phyloP scores from a whole-genome alignment of 2,329 filamentous ascomycete genomes.

The Phoma sp. region DNA sequence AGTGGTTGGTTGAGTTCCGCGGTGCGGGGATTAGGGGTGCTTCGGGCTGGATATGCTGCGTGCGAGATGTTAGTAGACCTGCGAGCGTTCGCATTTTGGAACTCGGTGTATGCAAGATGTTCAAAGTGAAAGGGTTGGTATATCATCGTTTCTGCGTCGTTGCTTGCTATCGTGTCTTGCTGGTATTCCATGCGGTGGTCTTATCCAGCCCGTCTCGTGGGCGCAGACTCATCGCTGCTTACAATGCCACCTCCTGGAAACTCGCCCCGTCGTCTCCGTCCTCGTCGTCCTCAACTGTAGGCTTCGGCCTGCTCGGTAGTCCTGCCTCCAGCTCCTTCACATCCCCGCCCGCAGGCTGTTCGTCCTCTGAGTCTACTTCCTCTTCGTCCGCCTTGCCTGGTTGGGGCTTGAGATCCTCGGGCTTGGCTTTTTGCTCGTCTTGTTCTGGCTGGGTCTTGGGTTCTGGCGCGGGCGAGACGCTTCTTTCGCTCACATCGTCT shows the following conservation, averaged over 20 bases:
- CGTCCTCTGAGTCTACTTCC: slow-evolving; percentile 34
- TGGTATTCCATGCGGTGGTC: not conserved
- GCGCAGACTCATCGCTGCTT: not conserved
- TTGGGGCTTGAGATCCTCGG: slow-evolving; percentile 42
- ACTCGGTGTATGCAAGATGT: not conserved
- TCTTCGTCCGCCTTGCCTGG: slow-evolving; percentile 35
- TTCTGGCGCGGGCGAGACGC: slow-evolving; percentile 33
- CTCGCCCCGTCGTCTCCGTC: slow-evolving; percentile 39
- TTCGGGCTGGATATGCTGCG: too few species aligned
- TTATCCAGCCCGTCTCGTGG: not conserved
- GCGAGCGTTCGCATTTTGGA: not conserved
- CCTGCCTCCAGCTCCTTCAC: slow-evolving; percentile 38
- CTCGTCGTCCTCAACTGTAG: slow-evolving; percentile 39
- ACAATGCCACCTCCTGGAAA: slow-evolving; percentile 42
- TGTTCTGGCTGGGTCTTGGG: slow-evolving; percentile 37
- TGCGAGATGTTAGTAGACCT: not conserved
- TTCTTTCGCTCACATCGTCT: slow-evolving; percentile 35
- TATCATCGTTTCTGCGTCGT: not conserved
- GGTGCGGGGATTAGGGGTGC: not conserved
- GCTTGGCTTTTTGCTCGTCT: slow-evolving; percentile 43
- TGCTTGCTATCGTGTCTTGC: not conserved
- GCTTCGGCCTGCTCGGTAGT: slow-evolving; percentile 36
- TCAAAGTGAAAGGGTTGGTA: not conserved
- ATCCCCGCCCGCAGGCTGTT: slow-evolving; percentile 27
- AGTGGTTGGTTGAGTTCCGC: not conserved